Base-by-base conservation (phyloP, 129 eudicot genomes). In the Flaveria ramosissima region DNA sequence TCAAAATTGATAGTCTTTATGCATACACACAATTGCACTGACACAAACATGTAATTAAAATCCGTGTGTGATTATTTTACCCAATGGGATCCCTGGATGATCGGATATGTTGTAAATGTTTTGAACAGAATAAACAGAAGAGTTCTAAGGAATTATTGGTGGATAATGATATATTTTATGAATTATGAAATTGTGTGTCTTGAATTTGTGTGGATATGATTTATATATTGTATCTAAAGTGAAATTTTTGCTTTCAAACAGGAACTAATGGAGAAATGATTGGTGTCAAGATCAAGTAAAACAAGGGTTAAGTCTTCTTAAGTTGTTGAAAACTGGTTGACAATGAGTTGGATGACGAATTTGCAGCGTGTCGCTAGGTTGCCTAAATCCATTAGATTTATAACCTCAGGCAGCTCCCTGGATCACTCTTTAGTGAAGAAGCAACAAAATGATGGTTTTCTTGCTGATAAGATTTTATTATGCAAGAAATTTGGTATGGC, bases 301-400 rank as follows among this genome's bases (percentile, higher is more conserved):
- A 46, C 77, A 59, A 70, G 53, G 76, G 27, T 8, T 12, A 43
- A 59, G 62, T 59, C 43, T 27, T 73, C 23, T 27, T 43, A 73
- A 53, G 70, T 1, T 66, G 70, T 67, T 57, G 45, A 17, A 74
- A 47, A 56, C 23, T 16, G 48, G 84, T 53, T 68, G 52, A 83
- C 73, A 11, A 85, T 85, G 89, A 86, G 74, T 74, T 66, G 85
- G 81, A 42, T 79, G 19, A 86, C 73, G 55, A 68, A 71, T 15
- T 66, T 86, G 17, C 81, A 73, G 75, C 36, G 65, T 70, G 72
- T 78, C 60, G 20, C 79, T 64, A 79, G 70, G 52, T 74, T 74
- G 62, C 57, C 87, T 17, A 60, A 77, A 78, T 19, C 68, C 48
- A 63, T 27, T 7, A 72, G 69, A 21, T 80, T 75, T 47, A 45